Evolutionary conservation across 371 early-diverging fungal genomes (phyloP).

Genomic region (Dinochytrium kinnereticum): DNA sequence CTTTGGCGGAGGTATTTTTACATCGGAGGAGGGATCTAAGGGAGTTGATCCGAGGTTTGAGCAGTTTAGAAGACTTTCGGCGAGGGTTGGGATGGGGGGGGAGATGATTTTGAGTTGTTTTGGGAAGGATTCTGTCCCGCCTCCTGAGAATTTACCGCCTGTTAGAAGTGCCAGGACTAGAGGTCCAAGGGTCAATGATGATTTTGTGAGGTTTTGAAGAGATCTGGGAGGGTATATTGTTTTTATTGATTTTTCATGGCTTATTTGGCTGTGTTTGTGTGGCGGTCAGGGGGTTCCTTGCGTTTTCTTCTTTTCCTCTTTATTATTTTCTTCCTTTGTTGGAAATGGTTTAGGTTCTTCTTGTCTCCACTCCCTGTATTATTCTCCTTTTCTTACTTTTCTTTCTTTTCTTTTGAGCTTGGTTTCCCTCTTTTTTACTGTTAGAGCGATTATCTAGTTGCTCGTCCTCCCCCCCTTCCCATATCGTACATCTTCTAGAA

Average conservation of each 20-base stretch:
- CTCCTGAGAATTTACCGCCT: neutral
- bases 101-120: neutral
- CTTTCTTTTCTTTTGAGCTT: neutral
- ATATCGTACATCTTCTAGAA: no score
- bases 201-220: neutral
- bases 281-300: neutral
- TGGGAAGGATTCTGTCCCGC: constrained; percentile 6
- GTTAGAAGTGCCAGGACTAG: neutral
- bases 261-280: no score
- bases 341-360: neutral
- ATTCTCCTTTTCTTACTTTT: neutral
- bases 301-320: neutral
- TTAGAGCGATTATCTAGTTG: no score
- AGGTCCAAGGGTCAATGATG: neutral
- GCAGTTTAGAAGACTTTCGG: neutral
- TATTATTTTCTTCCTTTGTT: neutral
- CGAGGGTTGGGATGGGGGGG: neutral
- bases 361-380: neutral
- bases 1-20: constrained; percentile 11
- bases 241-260: no score
- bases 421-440: no score
- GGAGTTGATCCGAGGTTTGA: neutral
- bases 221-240: neutral
- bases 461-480: no score
- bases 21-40: neutral